A percentile compares a stretch with the other conserved stretches of the same genome.
Evolutionary conservation across 768 basidiomycete species (phyloP).

Genomic region (Rhizopogon salebrosus): DNA sequence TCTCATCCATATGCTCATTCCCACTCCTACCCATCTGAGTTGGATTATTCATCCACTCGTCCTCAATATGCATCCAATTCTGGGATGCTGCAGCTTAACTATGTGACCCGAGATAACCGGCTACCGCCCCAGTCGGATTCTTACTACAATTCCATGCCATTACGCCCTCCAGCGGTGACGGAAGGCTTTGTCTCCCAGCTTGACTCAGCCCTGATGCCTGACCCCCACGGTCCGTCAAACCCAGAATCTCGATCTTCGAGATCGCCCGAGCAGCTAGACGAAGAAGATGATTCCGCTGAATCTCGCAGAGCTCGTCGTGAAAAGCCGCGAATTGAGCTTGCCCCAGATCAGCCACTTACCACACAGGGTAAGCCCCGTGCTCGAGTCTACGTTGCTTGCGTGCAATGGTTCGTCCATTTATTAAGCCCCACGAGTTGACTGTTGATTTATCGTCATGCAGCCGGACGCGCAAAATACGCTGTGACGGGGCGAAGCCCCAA

Average conservation of each 20-base stretch:
- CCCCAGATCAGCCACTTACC: conserved; percentile 73
- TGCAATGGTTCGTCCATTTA: conserved; percentile 55
- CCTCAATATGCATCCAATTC: conserved; percentile 2
- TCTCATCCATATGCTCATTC: conserved; percentile 5
- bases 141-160: neutral
- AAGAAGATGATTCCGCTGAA: neutral
- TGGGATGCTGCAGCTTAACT: neutral
- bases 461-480: conserved; percentile 74
- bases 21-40: conserved; percentile 2
- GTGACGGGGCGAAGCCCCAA: conserved; percentile 73
- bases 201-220: conserved; percentile 3
- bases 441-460: conserved; percentile 30
- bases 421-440: neutral
- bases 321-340: conserved; percentile 60
- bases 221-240: neutral
- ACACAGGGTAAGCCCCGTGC: conserved; percentile 74
- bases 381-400: conserved; percentile 74
- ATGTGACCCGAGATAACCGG: conserved; percentile 4
- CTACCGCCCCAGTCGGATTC: conserved; percentile 3
- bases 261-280: conserved; percentile 1
- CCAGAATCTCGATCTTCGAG: conserved; percentile 4
- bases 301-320: conserved; percentile 42
- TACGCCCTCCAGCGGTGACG: neutral
- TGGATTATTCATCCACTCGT: conserved; percentile 3
- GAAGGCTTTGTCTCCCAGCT: conserved; percentile 7